Evolutionary conservation across 768 basidiomycete genomes (phyloP), one percentile per base, ranked within the genome.

Genomic region (Leucocoprinus sp.): DNA sequence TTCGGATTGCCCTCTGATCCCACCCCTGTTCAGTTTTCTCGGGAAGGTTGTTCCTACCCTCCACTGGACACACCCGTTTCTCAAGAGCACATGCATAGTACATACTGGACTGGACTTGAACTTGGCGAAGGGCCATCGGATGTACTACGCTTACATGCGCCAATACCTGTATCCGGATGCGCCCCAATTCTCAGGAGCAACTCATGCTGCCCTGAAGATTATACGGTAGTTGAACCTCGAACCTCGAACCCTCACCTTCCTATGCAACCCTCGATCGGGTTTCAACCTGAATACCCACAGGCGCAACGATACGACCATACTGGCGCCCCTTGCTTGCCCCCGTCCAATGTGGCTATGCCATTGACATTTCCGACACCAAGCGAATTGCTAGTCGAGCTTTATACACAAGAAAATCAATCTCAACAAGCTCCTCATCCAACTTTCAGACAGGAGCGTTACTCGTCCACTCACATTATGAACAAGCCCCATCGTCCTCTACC

Each of bases 401-500:
- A 64, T 1, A 50, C 42, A 18, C 56, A 44, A 21, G 15, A 36
- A 35, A 40, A 23, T 14, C n/a, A 4, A 4, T 31, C 31, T 18
- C 22, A 42, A 2, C 29, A 41, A 27, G n/a, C 15, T 37, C 27
- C 33, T 14, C 39, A 8, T 24, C 11, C 26, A 37, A 24, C 33
- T 37, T 29, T 28, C 12, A 6, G 21, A 27, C 24, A 56, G 14
- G 5, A 36, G 51, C 49, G 9, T 34, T 50, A 11, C 28, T 48
- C 17, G 37, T 28, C 33, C 8, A 34, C n/a, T 24, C 11, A 12
- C 21, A 9, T 35, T 12, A 72, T 38, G 70, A 77, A 54, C 78
- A 75, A 57, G 70, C 74, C 74, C 74, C 5, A 80, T 78, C 14
- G 82, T 82, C 55, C 79, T 78, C 81, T 81, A 53, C 45, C 78